Base-by-base conservation (phyloP, 257 asterid genomes). In the Solanum paucissectum region DNA sequence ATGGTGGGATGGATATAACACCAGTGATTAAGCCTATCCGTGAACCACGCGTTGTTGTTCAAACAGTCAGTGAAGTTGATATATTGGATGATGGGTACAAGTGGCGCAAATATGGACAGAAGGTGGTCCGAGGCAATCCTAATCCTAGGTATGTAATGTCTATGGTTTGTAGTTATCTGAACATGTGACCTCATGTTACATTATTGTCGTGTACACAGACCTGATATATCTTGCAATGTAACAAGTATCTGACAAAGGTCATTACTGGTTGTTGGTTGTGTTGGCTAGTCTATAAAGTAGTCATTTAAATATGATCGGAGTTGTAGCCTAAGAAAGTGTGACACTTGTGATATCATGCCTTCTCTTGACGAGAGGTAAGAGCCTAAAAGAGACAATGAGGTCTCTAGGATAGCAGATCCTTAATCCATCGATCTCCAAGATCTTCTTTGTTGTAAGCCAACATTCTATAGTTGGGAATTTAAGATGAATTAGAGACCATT, bases 61-160 rank as follows among this genome's bases (percentile, higher is more conserved):
- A 97, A 91, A 97, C 99, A 40, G 91, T 95, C 87, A 97, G 99
- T 82, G 99, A 97, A 95, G 98, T 97, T 88, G 98, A 97, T 93
- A 93, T 95, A 91, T 89, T 95, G 90, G 99, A 97, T 88, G 99
- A 95, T 92, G 99, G 98, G 58, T 97, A 97, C 88, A 92, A 97
- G 79, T 97, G 99, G 99, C 98, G 99, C 83, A 97, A 97, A 90
- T 97, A 97, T 90, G 99, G 99, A 84, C 99, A 97, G 92, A 97
- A 97, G 90, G 98, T 97, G 42, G 99, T 97, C 90, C 93, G 98
- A 74, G 98, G 98, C 88, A 97, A 97, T 91, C 99, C 98, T 66
- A 97, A 97, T 92, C 99, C 99, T 64, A 95, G 98, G 99, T 95
- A 87, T 87, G 89, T 33, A 46, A 27, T 21, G 83, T 9, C 3